These are phyloP conservation scores for Cutaneotrichosporon sp. DNA, from an alignment of 1,284 basidiomycete species.

Conservation along the genomic window DNA sequence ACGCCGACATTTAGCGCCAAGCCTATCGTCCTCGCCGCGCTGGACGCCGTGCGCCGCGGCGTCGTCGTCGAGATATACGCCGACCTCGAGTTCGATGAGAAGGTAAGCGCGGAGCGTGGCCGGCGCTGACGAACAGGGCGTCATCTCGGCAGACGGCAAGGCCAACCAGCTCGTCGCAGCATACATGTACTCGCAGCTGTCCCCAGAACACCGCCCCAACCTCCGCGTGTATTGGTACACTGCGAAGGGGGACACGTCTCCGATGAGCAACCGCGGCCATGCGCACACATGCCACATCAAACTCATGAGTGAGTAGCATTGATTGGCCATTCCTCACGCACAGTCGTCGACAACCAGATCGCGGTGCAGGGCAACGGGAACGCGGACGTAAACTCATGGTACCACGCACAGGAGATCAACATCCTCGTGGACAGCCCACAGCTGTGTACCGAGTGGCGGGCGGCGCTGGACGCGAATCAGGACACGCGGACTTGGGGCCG, in stretches of 20 bases:
- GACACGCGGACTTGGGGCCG: constrained; percentile 60
- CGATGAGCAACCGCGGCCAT: constrained; percentile 59
- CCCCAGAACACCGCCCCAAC: constrained; percentile 50
- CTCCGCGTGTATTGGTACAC: constrained; percentile 62
- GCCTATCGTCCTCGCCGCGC: constrained; percentile 59
- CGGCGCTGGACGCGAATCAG: constrained; percentile 60
- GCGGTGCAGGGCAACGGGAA: constrained; percentile 54
- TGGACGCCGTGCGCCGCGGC: constrained; percentile 60
- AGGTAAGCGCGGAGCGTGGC: constrained; percentile 26
- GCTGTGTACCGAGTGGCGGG: constrained; percentile 59
- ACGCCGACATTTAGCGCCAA: constrained; percentile 66
- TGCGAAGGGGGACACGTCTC: constrained; percentile 57
- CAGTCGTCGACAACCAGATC: constrained; percentile 58
- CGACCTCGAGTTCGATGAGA: constrained; percentile 60
- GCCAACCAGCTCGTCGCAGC: constrained; percentile 67
- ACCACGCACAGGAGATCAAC: constrained; percentile 69
- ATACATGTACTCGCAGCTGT: constrained; percentile 57
- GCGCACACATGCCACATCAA: constrained; percentile 70
- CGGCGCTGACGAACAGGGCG: constrained; percentile 18
- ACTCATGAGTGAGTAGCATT: constrained; percentile 55
- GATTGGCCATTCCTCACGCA: no score
- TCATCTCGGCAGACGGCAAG: constrained; percentile 62
- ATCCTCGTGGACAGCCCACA: constrained; percentile 61
- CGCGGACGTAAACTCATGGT: constrained; percentile 63
- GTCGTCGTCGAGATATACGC: constrained; percentile 62